Percentiles rank a stretch among this genome's conserved stretches.
Conservation (phyloP, 73 alveolate species). For the Stentor coeruleus region DNA sequence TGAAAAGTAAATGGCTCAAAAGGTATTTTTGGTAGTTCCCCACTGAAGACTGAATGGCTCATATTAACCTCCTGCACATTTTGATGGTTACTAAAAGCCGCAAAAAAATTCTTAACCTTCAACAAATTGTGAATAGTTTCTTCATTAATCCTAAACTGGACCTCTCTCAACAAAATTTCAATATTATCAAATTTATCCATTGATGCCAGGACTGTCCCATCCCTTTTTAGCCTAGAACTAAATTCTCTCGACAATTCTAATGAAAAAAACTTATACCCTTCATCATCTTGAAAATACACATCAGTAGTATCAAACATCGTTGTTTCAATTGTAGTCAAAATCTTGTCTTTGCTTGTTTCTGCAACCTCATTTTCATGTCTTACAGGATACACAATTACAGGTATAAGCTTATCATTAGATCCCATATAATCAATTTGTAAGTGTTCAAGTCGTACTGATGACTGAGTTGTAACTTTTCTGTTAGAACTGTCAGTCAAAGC, state of each 20-base stretch:
- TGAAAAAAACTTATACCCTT: background rate
- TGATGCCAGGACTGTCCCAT: conserved; percentile 8
- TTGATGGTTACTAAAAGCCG: background rate
- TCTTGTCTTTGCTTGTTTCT: background rate
- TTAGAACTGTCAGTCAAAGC: too few species aligned
- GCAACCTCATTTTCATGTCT: background rate
- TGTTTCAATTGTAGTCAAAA: too few species aligned
- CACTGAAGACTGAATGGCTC: background rate
- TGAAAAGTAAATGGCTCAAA: background rate
- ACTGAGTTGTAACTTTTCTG: too few species aligned
- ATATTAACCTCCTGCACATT: background rate
- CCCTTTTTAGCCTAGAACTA: background rate
- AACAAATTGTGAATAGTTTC: conserved; percentile 18
- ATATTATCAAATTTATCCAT: background rate
- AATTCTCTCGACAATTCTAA: background rate
- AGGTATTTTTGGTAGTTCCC: background rate
- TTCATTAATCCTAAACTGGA: background rate
- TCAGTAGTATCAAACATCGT: too few species aligned
- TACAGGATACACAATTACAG: background rate
- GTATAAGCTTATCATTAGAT: background rate
- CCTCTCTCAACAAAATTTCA: background rate
- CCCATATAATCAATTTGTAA: conserved; percentile 23
- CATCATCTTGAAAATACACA: too few species aligned
- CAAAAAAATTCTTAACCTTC: background rate
- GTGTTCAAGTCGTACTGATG: conserved; percentile 14